A percentile compares a stretch with the other conserved stretches of the same genome.
Conservation (phyloP, 2,329 filamentous ascomycete genomes). For the Pseudogymnoascus pannorum region DNA sequence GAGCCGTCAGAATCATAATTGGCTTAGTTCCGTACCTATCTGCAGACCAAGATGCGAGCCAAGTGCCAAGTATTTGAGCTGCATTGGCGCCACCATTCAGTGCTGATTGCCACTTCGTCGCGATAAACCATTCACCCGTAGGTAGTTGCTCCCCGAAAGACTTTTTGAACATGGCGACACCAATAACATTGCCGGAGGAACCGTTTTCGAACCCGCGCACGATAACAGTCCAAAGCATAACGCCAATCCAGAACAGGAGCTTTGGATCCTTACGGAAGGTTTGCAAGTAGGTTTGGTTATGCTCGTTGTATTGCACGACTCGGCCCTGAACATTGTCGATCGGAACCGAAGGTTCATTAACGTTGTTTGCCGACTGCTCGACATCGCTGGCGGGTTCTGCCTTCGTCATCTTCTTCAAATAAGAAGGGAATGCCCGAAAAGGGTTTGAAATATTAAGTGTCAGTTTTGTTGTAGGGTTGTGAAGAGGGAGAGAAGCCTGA, state of each 20-base stretch:
- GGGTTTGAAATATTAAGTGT: neutral
- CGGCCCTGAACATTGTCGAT: neutral
- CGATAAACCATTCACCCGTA: constrained; percentile 33
- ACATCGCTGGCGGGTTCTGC: neutral
- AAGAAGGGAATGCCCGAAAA: neutral
- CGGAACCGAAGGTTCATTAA: neutral
- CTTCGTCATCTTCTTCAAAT: neutral
- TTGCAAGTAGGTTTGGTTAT: neutral
- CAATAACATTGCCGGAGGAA: constrained; percentile 34
- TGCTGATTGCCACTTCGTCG: constrained; percentile 38
- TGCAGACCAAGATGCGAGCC: constrained; percentile 21
- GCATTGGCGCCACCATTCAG: constrained; percentile 38
- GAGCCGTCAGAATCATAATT: constrained; percentile 17
- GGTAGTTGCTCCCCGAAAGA: constrained; percentile 34
- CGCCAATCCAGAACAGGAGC: neutral
- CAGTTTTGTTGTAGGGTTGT: neutral
- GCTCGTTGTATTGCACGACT: neutral
- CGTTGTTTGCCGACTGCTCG: neutral
- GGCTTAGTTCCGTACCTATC: constrained; percentile 25
- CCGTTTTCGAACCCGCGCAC: constrained; percentile 37
- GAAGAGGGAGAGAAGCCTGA: neutral
- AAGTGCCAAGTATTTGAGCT: constrained; percentile 22
- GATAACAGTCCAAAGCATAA: constrained; percentile 29
- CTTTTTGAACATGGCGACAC: constrained; percentile 37
- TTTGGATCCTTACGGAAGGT: neutral